Percentiles rank a stretch among this genome's conserved stretches.
Evolutionary conservation across 1,284 basidiomycete genomes (phyloP).

Genomic region (Ganoderma leucocontextum): DNA sequence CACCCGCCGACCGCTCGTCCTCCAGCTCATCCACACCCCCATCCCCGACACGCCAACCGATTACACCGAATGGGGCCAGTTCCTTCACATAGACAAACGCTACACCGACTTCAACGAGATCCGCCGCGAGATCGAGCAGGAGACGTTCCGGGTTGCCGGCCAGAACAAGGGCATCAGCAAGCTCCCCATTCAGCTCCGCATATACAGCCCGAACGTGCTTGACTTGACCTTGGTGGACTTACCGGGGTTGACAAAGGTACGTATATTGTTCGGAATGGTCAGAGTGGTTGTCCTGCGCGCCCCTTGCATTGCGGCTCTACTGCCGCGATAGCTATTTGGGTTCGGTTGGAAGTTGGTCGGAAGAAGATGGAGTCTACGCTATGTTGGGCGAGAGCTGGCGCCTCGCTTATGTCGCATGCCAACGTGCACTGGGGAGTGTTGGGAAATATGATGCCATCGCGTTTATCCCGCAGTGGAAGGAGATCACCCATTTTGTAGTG

Average conservation of each 20-base stretch:
- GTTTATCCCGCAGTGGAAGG: background rate
- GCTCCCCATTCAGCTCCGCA: conserved; percentile 92
- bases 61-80: conserved; percentile 93
- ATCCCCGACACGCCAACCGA: conserved; percentile 52
- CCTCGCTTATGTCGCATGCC: background rate
- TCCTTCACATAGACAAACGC: conserved; percentile 94
- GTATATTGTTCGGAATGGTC: conserved; percentile 32
- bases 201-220: conserved; percentile 95
- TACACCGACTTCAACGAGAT: conserved; percentile 97
- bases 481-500: background rate
- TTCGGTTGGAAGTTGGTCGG: background rate
- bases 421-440: background rate
- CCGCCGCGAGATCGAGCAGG: conserved; percentile 96
- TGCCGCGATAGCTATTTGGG: background rate
- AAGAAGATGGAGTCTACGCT: background rate
- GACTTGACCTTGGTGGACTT: conserved; percentile 97
- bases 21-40: conserved; percentile 94
- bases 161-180: conserved; percentile 99
- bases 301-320: background rate
- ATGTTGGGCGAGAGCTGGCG: background rate
- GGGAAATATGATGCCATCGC: background rate
- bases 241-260: conserved; percentile 93
- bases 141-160: conserved; percentile 96
- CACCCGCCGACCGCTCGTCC: conserved; percentile 92
- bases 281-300: background rate